Evolutionary conservation across 2,329 filamentous ascomycete genomes (phyloP).

Genomic region (Aspergillus ustus): DNA sequence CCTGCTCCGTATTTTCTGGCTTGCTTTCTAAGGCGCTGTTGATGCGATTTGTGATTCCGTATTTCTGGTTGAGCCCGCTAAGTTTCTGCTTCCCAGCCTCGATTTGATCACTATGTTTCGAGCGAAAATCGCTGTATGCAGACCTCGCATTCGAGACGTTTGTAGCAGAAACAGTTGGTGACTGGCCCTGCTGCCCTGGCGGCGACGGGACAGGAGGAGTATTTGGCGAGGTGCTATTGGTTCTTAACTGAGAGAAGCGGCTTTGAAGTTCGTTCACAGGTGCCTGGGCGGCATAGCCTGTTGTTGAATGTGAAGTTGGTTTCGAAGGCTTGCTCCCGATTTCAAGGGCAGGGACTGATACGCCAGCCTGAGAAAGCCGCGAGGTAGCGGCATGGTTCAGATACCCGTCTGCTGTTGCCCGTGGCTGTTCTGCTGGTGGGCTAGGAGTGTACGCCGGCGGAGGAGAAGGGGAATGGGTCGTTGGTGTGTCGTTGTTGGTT

Average conservation of each 20-base stretch:
- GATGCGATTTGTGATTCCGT: slow-evolving; percentile 53
- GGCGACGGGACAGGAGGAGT: slow-evolving; percentile 32
- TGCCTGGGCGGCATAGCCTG: slow-evolving; percentile 29
- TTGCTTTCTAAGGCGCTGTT: slow-evolving; percentile 51
- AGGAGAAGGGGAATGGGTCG: slow-evolving; percentile 48
- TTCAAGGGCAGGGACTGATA: slow-evolving; percentile 77
- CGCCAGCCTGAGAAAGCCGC: slow-evolving; percentile 72
- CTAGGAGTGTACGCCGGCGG: slow-evolving; percentile 54
- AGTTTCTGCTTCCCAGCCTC: slow-evolving; percentile 63
- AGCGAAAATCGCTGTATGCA: slow-evolving; percentile 70
- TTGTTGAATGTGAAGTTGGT: slow-evolving; percentile 26
- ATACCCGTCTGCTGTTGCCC: slow-evolving; percentile 39
- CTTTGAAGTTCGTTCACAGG: slow-evolving; percentile 71
- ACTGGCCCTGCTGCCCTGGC: slow-evolving; percentile 53
- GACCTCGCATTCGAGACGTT: slow-evolving; percentile 64
- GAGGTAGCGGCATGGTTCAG: slow-evolving; percentile 65
- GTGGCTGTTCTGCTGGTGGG: slow-evolving; percentile 32
- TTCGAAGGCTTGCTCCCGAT: slow-evolving; percentile 58
- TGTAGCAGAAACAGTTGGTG: slow-evolving; percentile 63
- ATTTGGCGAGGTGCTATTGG: slow-evolving; percentile 36
- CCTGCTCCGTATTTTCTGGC: slow-evolving; percentile 32
- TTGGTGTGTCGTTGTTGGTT: slow-evolving; percentile 57
- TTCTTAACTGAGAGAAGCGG: slow-evolving; percentile 63
- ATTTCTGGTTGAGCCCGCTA: slow-evolving; percentile 44
- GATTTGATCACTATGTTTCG: slow-evolving; percentile 72